Base-by-base conservation (phyloP, 345 rosid genomes). In the Dipteronia dyeriana region DNA sequence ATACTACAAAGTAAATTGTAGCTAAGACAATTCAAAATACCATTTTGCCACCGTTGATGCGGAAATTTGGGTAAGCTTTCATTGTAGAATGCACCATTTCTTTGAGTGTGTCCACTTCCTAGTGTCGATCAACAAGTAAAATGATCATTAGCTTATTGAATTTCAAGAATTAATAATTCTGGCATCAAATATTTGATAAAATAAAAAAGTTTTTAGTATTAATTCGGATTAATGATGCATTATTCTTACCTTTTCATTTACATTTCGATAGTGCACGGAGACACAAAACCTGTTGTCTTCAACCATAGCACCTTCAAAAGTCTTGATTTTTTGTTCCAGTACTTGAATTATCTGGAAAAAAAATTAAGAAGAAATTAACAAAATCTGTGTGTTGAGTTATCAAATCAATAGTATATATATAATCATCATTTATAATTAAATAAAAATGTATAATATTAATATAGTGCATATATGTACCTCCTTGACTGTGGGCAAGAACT, bases 261-360 rank as follows among this genome's bases (percentile, higher is more conserved):
- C 91, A 41, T 80, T 78, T 61, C 91, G 80, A 59, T 72, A 88
- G 71, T 88, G 91, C 41, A 88, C 90, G 13, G 91, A 88, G 74
- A 85, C 41, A 39, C 91, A 88, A 53, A 86, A 88, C 53, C 75
- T 70, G 62, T 88, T 88, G 76, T 88, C 87, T 73, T 88, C 91
- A 2, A 88, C 75, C 29, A 76, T 74, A 29, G 88, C 86, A 41
- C 91, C 91, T 66, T 81, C 34, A 9, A 85, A 78, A 29, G 76
- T 70, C 68, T 19, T 57, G 13, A 60, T 68, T 78, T 76, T 41
- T 66, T 85, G 82, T 73, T 79, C 81, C 54, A 89, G 60, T 22
- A 68, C 75, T 7, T 68, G 62, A 12, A 61, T 64, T 6, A 88
- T 82, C 91, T 88, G 73, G 56, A 2, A 7, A 41, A 17, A 61